These are phyloP conservation scores for Globisporangium radiosum DNA, from an alignment of 352 stramenopile species.

Conservation along the genomic window DNA sequence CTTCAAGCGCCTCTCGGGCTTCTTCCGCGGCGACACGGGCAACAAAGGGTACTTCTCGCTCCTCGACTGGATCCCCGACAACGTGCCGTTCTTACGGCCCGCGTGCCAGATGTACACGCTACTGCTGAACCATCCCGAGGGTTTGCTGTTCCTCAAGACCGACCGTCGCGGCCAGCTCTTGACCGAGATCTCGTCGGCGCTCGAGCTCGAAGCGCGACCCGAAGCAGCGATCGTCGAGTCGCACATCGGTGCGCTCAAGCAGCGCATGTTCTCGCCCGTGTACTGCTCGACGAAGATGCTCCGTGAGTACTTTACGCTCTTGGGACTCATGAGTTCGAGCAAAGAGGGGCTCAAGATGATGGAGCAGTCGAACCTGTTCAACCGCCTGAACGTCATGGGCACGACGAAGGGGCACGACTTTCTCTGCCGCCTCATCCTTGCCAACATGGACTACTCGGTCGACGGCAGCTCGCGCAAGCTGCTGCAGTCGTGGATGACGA, in stretches of 20 bases:
- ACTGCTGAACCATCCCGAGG: conserved; percentile 81
- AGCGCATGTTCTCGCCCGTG: conserved; percentile 84
- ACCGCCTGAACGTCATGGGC: conserved; percentile 81
- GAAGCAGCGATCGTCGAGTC: conserved; percentile 86
- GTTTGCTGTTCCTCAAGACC: conserved; percentile 83
- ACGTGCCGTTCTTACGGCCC: conserved; percentile 80
- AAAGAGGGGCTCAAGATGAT: conserved; percentile 89
- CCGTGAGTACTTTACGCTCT: conserved; percentile 86
- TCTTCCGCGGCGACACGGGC: conserved; percentile 85
- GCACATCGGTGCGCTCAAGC: conserved; percentile 82
- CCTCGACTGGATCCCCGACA: conserved; percentile 86
- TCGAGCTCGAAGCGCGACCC: conserved; percentile 78
- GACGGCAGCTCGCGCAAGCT: conserved; percentile 83
- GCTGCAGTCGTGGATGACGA: conserved; percentile 84
- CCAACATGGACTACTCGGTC: conserved; percentile 85
- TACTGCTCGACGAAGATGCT: conserved; percentile 83
- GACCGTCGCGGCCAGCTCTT: conserved; percentile 78
- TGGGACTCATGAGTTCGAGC: conserved; percentile 86
- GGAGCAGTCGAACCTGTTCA: conserved; percentile 88
- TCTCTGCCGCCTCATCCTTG: conserved; percentile 81
- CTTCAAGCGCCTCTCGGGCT: conserved; percentile 86
- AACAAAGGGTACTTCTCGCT: conserved; percentile 89
- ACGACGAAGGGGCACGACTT: conserved; percentile 86
- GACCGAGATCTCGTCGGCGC: conserved; percentile 77
- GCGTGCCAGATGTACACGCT: conserved; percentile 89